phyloP scores from a whole-genome alignment of 116 monocot genomes.

The Papilionanthe hybrid region DNA sequence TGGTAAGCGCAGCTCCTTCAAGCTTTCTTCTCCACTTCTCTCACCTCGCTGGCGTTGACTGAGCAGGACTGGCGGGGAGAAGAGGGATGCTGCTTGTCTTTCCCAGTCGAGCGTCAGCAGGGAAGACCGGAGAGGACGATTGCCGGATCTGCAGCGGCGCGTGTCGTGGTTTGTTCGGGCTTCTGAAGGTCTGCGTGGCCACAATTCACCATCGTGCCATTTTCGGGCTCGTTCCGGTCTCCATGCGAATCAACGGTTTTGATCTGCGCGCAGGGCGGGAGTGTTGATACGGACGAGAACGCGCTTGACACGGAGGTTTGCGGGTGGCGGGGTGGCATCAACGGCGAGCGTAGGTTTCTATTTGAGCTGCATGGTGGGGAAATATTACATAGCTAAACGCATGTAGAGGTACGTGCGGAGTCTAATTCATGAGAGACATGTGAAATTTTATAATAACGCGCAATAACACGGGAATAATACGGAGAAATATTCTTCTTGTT shows the following conservation, averaged over 20 bases:
- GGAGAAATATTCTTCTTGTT: too few relatives aligned
- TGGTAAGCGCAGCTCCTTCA: neutral
- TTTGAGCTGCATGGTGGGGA: too few relatives aligned
- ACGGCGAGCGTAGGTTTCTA: too few relatives aligned
- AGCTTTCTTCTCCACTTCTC: conserved; percentile 2
- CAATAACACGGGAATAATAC: too few relatives aligned
- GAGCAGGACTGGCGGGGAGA: conserved; percentile 1
- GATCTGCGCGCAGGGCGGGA: neutral
- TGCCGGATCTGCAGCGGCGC: conserved; percentile 2
- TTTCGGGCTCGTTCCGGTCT: neutral
- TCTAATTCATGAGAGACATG: too few relatives aligned
- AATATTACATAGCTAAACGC: too few relatives aligned
- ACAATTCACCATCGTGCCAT: conserved; percentile 1
- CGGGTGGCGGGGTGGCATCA: too few relatives aligned
- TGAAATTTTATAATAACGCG: too few relatives aligned
- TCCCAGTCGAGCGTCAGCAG: neutral
- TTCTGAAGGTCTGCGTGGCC: neutral
- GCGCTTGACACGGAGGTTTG: too few relatives aligned
- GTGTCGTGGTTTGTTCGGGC: neutral
- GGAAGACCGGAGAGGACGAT: neutral
- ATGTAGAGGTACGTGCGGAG: too few relatives aligned
- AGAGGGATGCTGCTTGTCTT: neutral
- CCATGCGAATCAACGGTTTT: neutral
- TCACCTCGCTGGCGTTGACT: conserved; percentile 5
- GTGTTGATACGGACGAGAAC: neutral